Evolutionary conservation across 1,284 basidiomycete genomes (phyloP).

Genomic region (Athelia sp.): DNA sequence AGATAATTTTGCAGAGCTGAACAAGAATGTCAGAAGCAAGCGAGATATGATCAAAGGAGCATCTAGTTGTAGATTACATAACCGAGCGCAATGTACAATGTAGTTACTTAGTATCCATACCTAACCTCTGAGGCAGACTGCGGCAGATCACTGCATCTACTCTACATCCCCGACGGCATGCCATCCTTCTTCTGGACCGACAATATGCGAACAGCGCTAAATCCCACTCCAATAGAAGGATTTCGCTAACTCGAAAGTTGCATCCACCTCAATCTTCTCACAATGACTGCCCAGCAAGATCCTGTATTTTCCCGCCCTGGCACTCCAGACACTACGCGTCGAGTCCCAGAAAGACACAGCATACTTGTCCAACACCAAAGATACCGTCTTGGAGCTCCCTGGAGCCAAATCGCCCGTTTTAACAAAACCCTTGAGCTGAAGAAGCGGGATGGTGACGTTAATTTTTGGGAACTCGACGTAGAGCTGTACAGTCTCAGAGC

Average conservation of each 20-base stretch:
- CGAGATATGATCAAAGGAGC: too few relatives aligned
- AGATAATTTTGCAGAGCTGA: too few relatives aligned
- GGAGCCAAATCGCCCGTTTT: conserved; percentile 47
- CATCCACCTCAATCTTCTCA: neutral
- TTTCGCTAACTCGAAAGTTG: neutral
- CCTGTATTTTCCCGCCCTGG: neutral
- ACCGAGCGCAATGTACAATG: neutral
- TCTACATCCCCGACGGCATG: too few relatives aligned
- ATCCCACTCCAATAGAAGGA: conserved; percentile 1
- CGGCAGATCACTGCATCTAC: too few relatives aligned
- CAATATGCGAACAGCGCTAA: neutral
- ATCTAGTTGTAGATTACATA: neutral
- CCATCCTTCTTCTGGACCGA: too few relatives aligned
- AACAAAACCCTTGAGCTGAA: conserved; percentile 56
- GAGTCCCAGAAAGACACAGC: conserved; percentile 60
- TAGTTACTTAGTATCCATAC: neutral
- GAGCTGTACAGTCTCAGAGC: conserved; percentile 66
- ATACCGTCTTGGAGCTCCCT: conserved; percentile 34
- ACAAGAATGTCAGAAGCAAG: too few relatives aligned
- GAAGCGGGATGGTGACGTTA: conserved; percentile 47
- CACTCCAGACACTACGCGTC: neutral
- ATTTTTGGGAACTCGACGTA: conserved; percentile 57
- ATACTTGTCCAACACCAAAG: conserved; percentile 53
- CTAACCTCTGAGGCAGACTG: too few relatives aligned
- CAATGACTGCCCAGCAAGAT: neutral